Evolutionary conservation across 805 yeast genomes (phyloP), one percentile per base, ranked within the genome.

Genomic region (Starmerella khaoyaiensis): DNA sequence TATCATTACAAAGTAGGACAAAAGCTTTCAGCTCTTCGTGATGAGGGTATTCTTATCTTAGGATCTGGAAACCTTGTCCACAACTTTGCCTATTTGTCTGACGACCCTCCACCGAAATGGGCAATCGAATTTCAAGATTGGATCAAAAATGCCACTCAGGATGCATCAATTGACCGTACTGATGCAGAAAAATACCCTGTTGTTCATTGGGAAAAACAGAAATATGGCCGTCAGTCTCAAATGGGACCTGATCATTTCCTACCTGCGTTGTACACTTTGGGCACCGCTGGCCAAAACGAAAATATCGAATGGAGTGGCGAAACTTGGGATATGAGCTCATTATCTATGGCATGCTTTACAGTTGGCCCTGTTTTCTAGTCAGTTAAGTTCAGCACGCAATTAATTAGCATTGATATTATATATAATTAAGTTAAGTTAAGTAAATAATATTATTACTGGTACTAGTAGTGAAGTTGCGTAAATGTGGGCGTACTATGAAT

Each of bases 1-100:
- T 47, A 40, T 30, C 51, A 45, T 27, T 60, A 67, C 22, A 62
- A 67, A 45, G 51, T 79, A 31, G 90, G 87, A 7, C 56, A 65
- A 41, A 60, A 57, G 0, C 57, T 79, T 32, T 50, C 67, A 14
- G 59, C 62, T 23, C 70, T 72, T 44, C 63, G 82, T 38, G 60
- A 63, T 4, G 56, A 68, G 36, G 70, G 69, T 31, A 73, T 70
- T 14, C 44, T 71, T 36, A 60, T 79, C 2, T 51, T 79, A 2
- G 67, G 72, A 38, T 72, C 81, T 1, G 90, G 90, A 2, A 74
- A 76, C 74, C 62, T 79, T 9, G 86, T 78, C 25, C 87, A 79
- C 55, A 79, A 79, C 50, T 42, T 48, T 12, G 34, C 44, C 11
- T 35, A 50, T 20, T 11, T 42, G 21, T 39, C 43, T 12, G 50